These are phyloP conservation scores for Flaveria sonorensis DNA, from an alignment of 129 eudicot genomes.

Conservation along the genomic window DNA sequence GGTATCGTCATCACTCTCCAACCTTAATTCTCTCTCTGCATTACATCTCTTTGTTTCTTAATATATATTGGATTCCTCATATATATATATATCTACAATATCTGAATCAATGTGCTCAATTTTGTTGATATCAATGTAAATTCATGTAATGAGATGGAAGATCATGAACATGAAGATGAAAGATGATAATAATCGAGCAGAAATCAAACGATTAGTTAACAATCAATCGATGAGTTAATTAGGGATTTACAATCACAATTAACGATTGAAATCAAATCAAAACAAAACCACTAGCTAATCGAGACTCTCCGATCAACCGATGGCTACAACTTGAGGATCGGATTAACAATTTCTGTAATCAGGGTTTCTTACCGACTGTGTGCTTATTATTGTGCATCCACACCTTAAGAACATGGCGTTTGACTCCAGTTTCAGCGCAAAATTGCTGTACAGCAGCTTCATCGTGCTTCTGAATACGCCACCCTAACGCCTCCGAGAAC, in stretches of 20 bases:
- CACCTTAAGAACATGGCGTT: slow-evolving; percentile 79
- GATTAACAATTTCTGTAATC: not conserved
- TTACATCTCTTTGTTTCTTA: too few relatives aligned
- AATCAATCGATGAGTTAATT: slow-evolving; percentile 3
- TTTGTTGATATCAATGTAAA: too few relatives aligned
- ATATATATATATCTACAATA: too few relatives aligned
- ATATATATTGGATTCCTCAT: too few relatives aligned
- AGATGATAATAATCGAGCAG: not conserved
- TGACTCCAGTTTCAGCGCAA: slow-evolving; percentile 62
- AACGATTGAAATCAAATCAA: not conserved
- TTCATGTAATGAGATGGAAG: too few relatives aligned
- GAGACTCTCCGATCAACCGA: too few relatives aligned
- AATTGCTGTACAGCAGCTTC: slow-evolving; percentile 66
- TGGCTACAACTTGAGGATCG: too few relatives aligned
- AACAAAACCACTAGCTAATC: slow-evolving; percentile 10
- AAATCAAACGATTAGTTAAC: slow-evolving; percentile 7
- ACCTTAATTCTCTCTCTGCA: too few relatives aligned
- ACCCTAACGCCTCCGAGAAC: slow-evolving; percentile 69
- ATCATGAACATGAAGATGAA: too few relatives aligned
- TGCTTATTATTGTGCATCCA: slow-evolving; percentile 97
- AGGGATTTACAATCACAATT: not conserved
- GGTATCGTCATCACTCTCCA: too few relatives aligned
- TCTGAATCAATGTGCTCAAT: too few relatives aligned
- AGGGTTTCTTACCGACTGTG: slow-evolving; percentile 77
- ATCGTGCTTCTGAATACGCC: slow-evolving; percentile 71